These are phyloP conservation scores for Trichoderma atrobrunneum DNA, from an alignment of 2,329 filamentous ascomycete species.

Conservation along the genomic window DNA sequence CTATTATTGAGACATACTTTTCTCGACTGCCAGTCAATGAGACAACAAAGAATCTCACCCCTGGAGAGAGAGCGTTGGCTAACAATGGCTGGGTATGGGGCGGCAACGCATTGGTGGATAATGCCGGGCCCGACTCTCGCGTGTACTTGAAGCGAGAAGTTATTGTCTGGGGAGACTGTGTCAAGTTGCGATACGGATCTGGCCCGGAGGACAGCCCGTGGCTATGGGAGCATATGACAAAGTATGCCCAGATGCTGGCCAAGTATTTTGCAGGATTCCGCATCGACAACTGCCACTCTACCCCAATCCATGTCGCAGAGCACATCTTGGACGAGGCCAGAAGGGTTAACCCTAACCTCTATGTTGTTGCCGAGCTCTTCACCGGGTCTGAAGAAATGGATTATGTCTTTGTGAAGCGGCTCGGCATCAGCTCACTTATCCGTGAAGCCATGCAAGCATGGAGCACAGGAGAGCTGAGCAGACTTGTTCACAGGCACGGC, in stretches of 20 bases:
- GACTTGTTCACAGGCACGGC: slow-evolving; percentile 88
- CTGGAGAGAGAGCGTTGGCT: slow-evolving; percentile 74
- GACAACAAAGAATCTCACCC: slow-evolving; percentile 71
- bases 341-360: slow-evolving; percentile 78
- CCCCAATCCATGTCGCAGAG: slow-evolving; percentile 89
- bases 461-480: slow-evolving; percentile 89
- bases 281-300: slow-evolving; percentile 98
- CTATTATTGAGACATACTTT: slow-evolving; percentile 92
- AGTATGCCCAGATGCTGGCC: slow-evolving; percentile 87
- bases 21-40: slow-evolving; percentile 80
- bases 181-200: slow-evolving; percentile 88
- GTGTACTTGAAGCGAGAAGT: slow-evolving; percentile 96
- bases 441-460: slow-evolving; percentile 98
- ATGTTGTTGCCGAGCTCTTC: slow-evolving; percentile 93
- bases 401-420: slow-evolving; percentile 88
- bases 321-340: slow-evolving; percentile 94
- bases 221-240: slow-evolving; percentile 93
- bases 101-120: slow-evolving; percentile 89
- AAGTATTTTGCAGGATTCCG: slow-evolving; percentile 94
- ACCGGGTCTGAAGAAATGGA: slow-evolving; percentile 95
- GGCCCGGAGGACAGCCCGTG: slow-evolving; percentile 82
- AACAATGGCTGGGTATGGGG: slow-evolving; percentile 99
- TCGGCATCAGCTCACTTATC: slow-evolving; percentile 88
- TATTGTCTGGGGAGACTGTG: slow-evolving; percentile 97
- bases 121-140: slow-evolving; percentile 82